A percentile compares a stretch with the other conserved stretches of the same genome.
phyloP scores from a whole-genome alignment of 192 early-diverging fungal genomes.

The Podila minutissima region DNA sequence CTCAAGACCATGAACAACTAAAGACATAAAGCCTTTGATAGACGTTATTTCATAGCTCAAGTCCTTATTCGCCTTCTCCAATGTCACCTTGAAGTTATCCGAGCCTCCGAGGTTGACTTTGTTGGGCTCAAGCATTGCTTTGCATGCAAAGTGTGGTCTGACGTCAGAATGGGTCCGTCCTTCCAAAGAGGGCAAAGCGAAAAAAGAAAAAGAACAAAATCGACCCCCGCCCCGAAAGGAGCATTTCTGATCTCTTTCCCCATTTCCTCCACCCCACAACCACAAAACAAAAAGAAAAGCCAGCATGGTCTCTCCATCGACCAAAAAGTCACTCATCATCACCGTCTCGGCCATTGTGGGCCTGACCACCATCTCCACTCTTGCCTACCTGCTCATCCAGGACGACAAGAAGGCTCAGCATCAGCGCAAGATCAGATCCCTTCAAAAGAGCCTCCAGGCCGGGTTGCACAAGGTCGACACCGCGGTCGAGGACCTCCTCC shows the following conservation, averaged over 20 bases:
- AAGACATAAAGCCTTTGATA: neutral
- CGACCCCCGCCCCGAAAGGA: neutral
- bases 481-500: constrained; percentile 11
- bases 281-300: neutral
- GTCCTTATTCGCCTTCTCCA: too few relatives aligned
- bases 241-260: constrained; percentile 2
- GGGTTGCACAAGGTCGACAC: constrained; percentile 23
- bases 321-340: constrained; percentile 40
- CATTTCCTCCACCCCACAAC: neutral
- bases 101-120: too few relatives aligned
- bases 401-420: constrained; percentile 47
- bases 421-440: constrained; percentile 17
- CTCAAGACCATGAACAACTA: constrained; percentile 11
- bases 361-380: constrained; percentile 31
- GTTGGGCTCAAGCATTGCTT: too few relatives aligned
- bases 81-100: too few relatives aligned
- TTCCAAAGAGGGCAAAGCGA: too few relatives aligned
- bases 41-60: too few relatives aligned
- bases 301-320: constrained; percentile 38
- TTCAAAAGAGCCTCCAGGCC: constrained; percentile 22
- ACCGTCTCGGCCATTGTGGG: constrained; percentile 37
- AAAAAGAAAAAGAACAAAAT: too few relatives aligned
- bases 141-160: too few relatives aligned
- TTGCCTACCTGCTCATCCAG: constrained; percentile 45
- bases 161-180: too few relatives aligned